Base-by-base conservation (phyloP, 2,329 filamentous ascomycete genomes). In the Aspergillus ibericus region DNA sequence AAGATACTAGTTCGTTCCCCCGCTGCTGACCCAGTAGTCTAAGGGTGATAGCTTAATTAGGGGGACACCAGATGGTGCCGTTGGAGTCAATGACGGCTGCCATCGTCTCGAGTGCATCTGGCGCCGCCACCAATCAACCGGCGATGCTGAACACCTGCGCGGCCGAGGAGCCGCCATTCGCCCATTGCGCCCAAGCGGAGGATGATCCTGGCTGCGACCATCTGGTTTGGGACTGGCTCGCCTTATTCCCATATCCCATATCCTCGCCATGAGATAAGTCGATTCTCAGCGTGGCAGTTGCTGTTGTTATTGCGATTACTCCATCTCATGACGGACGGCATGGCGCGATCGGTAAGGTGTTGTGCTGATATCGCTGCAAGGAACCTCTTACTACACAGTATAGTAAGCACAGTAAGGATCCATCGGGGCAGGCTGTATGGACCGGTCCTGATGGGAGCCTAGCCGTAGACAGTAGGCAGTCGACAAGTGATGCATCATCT, bases 141-240 rank as follows among this genome's bases (percentile, higher is more conserved):
- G 42, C 59, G 34, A 36, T 36, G 40, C 48, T 44, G 38, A 38
- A 56, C 55, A 70, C 68, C 68, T 64, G 68, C 52, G 50, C 61
- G 8, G 25, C 59, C 5, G 59, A 53, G 40, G 58, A 36, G 10
- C 58, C 65, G 60, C 63, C 62, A 70, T 70, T 70, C 68, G 68
- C 62, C 67, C 58, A 55, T 61, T 59, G 53, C 47, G 16, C 40
- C 40, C 51, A 53, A 16, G 22, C 36, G 38, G 51, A 53, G 51
- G 51, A 53, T 53, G 36, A 53, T 53, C 51, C 36, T 22, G 22
- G 29, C 10, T 53, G 51, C 36, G 36, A 44, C 51, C 32, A 53
- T 53, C 36, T 27, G 27, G 36, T 53, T 42, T 42, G 27, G 51
- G 36, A 16, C 25, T 9, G 12, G 12, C 18, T 42, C 18, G 18